These are phyloP conservation scores for Metarhizium anisopliae DNA, from an alignment of 2,329 filamentous ascomycete genomes.

Conservation along the genomic window DNA sequence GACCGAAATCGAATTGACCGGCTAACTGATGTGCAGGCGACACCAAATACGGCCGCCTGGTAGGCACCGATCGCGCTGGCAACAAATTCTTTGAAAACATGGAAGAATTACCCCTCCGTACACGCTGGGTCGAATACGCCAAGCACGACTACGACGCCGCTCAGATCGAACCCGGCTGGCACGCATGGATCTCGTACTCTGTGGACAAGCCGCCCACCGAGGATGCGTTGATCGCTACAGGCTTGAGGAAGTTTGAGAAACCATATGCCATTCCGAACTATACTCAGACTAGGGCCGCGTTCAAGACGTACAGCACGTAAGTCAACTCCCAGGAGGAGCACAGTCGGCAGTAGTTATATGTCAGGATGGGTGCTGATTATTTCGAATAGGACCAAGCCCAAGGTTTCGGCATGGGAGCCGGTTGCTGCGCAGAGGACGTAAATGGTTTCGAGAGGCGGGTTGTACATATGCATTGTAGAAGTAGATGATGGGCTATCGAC, in stretches of 20 bases:
- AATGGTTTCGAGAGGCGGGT: conserved; percentile 8
- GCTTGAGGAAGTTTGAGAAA: conserved; percentile 67
- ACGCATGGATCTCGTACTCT: conserved; percentile 93
- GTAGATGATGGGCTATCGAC: background rate
- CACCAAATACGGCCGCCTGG: conserved; percentile 83
- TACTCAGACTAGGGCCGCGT: conserved; percentile 70
- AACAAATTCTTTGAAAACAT: conserved; percentile 98
- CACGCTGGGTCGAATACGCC: conserved; percentile 96
- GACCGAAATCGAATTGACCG: background rate
- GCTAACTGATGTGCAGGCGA: conserved; percentile 54
- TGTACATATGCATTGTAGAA: conserved; percentile 22
- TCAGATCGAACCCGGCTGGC: conserved; percentile 94
- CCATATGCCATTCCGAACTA: conserved; percentile 62
- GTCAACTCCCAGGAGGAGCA: conserved; percentile 27
- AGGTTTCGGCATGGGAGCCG: conserved; percentile 45
- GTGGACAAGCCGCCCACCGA: conserved; percentile 77
- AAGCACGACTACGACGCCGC: conserved; percentile 71
- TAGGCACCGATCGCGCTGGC: conserved; percentile 81
- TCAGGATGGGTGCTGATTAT: conserved; percentile 10
- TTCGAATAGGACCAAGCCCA: conserved; percentile 39
- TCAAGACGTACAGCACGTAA: conserved; percentile 91
- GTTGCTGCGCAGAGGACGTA: conserved; percentile 26
- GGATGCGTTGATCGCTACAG: conserved; percentile 62
- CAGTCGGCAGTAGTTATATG: background rate
- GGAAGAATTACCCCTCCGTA: conserved; percentile 91